phyloP scores from a whole-genome alignment of 129 eudicot species.

The Apium graveolens region DNA sequence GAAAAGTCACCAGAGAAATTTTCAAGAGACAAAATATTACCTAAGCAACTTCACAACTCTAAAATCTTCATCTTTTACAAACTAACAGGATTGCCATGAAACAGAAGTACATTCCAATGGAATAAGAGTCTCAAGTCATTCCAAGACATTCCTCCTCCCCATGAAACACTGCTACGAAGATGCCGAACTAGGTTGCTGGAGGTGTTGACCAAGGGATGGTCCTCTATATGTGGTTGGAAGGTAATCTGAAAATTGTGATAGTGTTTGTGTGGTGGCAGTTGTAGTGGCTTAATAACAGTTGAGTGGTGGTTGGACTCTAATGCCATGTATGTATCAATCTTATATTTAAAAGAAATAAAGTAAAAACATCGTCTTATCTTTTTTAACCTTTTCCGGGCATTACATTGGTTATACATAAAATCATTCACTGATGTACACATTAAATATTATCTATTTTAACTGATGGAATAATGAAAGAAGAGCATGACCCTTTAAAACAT shows the following conservation, averaged over 20 bases:
- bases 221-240: not conserved
- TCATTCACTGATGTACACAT: not conserved
- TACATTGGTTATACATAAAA: not conserved
- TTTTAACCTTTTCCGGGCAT: not conserved
- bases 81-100: not conserved
- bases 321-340: not conserved
- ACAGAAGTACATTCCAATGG: not conserved
- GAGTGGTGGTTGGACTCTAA: not conserved
- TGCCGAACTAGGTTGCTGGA: not conserved
- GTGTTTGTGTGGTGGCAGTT: not conserved
- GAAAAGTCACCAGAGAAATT: not conserved
- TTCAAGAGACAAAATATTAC: not conserved
- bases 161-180: not conserved
- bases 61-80: not conserved
- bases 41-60: not conserved
- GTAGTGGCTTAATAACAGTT: not conserved
- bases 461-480: not conserved
- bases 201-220: not conserved
- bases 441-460: not conserved
- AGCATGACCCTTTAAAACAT: not conserved
- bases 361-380: not conserved
- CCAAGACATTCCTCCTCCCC: not conserved
- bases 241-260: not conserved
- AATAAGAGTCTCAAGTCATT: not conserved
- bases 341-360: not conserved